Conservation (phyloP, 352 stramenopile genomes). For the Blastocystis sp. region DNA sequence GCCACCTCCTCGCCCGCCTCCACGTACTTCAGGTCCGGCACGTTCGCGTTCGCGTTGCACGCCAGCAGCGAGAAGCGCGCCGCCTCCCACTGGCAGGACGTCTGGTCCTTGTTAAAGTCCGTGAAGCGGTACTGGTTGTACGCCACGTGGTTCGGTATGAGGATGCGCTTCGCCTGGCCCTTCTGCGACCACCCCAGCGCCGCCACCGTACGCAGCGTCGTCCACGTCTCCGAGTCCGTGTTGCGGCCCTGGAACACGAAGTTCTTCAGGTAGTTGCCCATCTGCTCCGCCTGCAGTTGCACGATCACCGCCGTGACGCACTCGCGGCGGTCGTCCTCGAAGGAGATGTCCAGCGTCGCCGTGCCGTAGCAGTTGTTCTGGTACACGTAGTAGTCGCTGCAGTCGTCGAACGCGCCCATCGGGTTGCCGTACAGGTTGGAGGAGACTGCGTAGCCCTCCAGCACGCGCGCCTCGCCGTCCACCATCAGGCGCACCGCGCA, state of each 20-base stretch:
- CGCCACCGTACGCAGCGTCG: neutral
- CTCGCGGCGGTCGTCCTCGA: conserved; percentile 54
- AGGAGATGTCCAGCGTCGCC: conserved; percentile 9
- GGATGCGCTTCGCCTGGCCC: conserved; percentile 2
- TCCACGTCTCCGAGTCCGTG: neutral
- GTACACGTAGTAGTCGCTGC: neutral
- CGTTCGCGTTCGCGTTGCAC: neutral
- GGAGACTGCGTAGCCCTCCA: neutral
- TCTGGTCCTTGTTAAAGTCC: neutral
- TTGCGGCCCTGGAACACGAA: conserved; percentile 57
- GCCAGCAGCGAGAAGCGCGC: neutral
- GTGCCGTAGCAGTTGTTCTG: neutral
- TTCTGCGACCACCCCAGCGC: neutral
- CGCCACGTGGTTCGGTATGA: neutral
- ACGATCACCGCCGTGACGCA: conserved; percentile 39
- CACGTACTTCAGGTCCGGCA: conserved; percentile 25
- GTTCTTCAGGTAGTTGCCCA: neutral
- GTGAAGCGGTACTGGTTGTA: neutral
- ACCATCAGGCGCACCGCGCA: neutral
- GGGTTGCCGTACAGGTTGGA: neutral
- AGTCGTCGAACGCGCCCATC: neutral
- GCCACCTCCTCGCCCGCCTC: conserved; percentile 16
- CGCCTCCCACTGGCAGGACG: neutral
- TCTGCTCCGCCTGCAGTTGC: neutral
- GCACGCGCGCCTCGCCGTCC: conserved; percentile 13